Evolutionary conservation across 306 rosid genomes (phyloP), one percentile per base, ranked within the genome.

Genomic region (Lagenaria siceraria): DNA sequence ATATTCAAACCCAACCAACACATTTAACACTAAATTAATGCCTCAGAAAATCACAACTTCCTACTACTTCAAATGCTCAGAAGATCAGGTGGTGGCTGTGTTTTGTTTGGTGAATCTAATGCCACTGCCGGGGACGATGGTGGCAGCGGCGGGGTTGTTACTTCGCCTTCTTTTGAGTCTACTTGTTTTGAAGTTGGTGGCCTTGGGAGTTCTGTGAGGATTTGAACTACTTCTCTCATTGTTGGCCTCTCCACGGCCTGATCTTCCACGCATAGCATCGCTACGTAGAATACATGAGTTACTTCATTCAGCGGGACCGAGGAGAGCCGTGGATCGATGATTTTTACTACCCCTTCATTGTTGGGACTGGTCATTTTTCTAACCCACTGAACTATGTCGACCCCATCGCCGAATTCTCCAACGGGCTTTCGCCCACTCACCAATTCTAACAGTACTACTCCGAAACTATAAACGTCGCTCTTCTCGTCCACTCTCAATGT

Each of bases 191-290:
- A 85, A 64, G 79, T 77, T 1, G 88, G 87, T 24, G 88, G 48
- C 81, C 84, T 92, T 64, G 98, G 97, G 31, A 95, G 84, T 87
- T 95, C 99, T 0, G 99, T 92, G 8, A 95, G 90, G 51, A 95
- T 95, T 86, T 95, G 99, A 79, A 95, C 97, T 29, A 95, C 99
- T 83, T 95, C 99, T 0, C 99, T 85, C 99, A 95, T 95, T 5
- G 99, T 92, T 38, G 97, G 99, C 35, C 99, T 86, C 84, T 92
- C 97, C 19, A 95, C 96, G 5, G 97, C 99, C 15, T 92, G 99
- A 70, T 95, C 99, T 83, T 95, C 99, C 18, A 95, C 99, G 33
- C 99, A 95, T 1, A 95, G 87, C 92, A 95, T 86, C 36, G 99
- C 99, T 10, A 95, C 96, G 40, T 95, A 90, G 85, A 95, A 95